phyloP scores from a whole-genome alignment of 208 protist species.

The Herpetomonas tarakana region DNA sequence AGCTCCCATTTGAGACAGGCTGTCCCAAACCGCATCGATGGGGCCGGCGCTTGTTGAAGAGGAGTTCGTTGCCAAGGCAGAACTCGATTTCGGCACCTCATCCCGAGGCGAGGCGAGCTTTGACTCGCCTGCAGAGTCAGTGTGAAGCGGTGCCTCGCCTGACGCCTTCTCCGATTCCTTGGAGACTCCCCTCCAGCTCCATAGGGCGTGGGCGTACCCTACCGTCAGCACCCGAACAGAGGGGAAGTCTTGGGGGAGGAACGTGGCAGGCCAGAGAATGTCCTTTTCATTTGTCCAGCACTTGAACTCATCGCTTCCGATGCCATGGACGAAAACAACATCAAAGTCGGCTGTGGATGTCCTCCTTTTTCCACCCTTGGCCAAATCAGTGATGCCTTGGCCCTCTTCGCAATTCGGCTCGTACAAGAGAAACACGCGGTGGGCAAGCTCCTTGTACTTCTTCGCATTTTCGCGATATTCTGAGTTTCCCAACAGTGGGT shows the following conservation, averaged over 20 bases:
- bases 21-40: no score
- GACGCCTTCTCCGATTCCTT: conserved; percentile 2
- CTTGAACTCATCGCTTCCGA: conserved; percentile 65
- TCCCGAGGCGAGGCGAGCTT: no score
- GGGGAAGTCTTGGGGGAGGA: conserved; percentile 72
- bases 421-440: conserved; percentile 31
- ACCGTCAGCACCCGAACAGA: conserved; percentile 43
- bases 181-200: no score
- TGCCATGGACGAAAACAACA: conserved; percentile 63
- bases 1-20: no score
- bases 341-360: conserved; percentile 30
- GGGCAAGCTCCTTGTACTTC: conserved; percentile 28
- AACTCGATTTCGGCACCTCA: no score
- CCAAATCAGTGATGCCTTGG: not conserved
- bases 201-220: conserved; percentile 61
- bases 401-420: conserved; percentile 9
- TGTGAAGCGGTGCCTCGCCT: no score
- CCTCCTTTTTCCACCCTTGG: not conserved
- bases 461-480: conserved; percentile 12
- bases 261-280: conserved; percentile 57
- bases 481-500: conserved; percentile 17
- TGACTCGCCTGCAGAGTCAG: no score
- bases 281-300: conserved; percentile 57
- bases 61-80: no score
- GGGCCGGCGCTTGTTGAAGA: no score